Evolutionary conservation across 805 yeast genomes (phyloP), one percentile per base, ranked within the genome.

Genomic region (Candida palmyrensis): DNA sequence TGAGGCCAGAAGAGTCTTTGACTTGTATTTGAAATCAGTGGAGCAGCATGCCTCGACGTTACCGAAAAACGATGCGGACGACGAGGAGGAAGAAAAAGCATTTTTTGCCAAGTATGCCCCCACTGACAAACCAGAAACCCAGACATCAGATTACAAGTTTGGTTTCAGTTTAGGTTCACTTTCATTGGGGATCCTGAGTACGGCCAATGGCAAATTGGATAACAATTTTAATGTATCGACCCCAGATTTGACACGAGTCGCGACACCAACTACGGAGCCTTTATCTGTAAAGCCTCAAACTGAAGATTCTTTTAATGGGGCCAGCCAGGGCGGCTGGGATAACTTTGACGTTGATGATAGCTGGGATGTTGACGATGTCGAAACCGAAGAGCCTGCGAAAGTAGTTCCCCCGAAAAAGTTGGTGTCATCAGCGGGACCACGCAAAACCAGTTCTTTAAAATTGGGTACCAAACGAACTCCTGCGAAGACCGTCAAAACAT

Each of bases 1-100:
- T 0, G 84, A 82, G 48, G 95, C 96, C 0, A 75, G 75, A 44
- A 57, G 67, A 28, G 71, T 87, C 0, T 78, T 90, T 42, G 78
- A 80, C 18, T 37, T 69, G 18, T 82, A 84, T 48, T 51, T 66
- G 18, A 49, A 55, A 10, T 42, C 59, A 2, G 71, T 66, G 10
- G 71, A 66, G 37, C 41, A 44, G 22, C 63, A 64, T 38, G 66
- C 70, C 0, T 45, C 53, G 2, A 39, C 53, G 2, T 49, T 66
- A 27, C 64, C 67, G 0, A 45, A 51, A 8, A 46, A 31, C 3
- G 67, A 58, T 29, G 67, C 50, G 13, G 64, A 61, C 24, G 71
- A 62, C 32, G 64, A 59, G 18, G 49, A 41, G 11, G 69, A 64
- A 35, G 71, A 65, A 36, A 53, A 49, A 26, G 60, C 61, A 22